These are phyloP conservation scores for Kurtzmaniella quercitrusa DNA, from an alignment of 1,139 yeast genomes.

Conservation along the genomic window DNA sequence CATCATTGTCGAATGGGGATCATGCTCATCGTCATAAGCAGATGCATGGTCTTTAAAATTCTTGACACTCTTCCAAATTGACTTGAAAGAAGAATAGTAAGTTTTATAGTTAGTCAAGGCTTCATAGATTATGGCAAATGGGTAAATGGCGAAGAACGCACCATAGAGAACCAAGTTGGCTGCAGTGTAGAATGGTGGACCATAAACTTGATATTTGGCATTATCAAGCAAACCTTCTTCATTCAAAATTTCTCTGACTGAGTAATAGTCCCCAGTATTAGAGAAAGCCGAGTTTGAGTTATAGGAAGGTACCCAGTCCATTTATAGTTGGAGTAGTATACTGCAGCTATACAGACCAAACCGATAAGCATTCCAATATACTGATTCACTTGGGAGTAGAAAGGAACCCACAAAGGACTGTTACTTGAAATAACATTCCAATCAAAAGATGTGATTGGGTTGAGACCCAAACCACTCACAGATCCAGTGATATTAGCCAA, in stretches of 20 bases:
- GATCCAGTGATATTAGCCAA: slow-evolving; percentile 55
- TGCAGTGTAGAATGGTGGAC: slow-evolving; percentile 59
- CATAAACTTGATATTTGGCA: slow-evolving; percentile 35
- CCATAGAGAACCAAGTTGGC: slow-evolving; percentile 53
- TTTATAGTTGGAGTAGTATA: slow-evolving; percentile 47
- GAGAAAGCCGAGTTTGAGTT: slow-evolving; percentile 42
- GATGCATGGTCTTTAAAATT: slow-evolving; percentile 9
- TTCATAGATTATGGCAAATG: slow-evolving; percentile 46
- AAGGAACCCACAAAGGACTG: slow-evolving; percentile 33
- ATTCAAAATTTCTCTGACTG: slow-evolving; percentile 35
- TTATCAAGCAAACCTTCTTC: slow-evolving; percentile 29
- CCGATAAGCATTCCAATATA: slow-evolving; percentile 38
- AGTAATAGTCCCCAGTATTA: slow-evolving; percentile 39
- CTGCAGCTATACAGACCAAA: slow-evolving; percentile 35
- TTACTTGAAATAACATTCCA: slow-evolving; percentile 30
- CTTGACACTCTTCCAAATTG: slow-evolving; percentile 20
- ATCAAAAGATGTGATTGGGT: slow-evolving; percentile 51
- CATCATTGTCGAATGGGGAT: slow-evolving; percentile 58
- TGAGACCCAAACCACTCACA: slow-evolving; percentile 47
- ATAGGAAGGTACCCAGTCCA: slow-evolving; percentile 52
- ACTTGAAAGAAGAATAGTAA: slow-evolving; percentile 12
- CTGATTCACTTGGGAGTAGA: slow-evolving; percentile 38
- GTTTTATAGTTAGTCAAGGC: slow-evolving; percentile 26
- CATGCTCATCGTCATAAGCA: slow-evolving; percentile 21
- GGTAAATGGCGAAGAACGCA: slow-evolving; percentile 51